Conservation (phyloP, 805 yeast species). For the Candida stauntonica region DNA sequence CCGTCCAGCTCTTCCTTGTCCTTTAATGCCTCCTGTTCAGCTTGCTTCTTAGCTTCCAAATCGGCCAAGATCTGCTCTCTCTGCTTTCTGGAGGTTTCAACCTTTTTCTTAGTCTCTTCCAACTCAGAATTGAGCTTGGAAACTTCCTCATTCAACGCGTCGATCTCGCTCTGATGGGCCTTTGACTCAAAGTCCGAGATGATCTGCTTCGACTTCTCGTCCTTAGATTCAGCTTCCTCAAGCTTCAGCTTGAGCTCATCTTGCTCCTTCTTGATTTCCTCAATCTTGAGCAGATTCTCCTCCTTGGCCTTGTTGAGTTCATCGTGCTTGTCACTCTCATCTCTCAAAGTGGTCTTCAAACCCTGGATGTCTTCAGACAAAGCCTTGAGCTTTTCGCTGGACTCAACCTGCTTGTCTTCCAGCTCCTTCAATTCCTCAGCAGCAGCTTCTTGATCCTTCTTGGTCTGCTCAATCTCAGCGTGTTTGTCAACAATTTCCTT, state of each 20-base stretch:
- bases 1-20: slow-evolving; percentile 16
- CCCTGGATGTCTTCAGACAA: slow-evolving; percentile 18
- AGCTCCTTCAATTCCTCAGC: slow-evolving; percentile 22
- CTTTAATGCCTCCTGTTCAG: slow-evolving; percentile 11
- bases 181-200: slow-evolving; percentile 12
- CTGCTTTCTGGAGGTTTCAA: slow-evolving; percentile 11
- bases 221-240: slow-evolving; percentile 12
- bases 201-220: slow-evolving; percentile 11
- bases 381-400: slow-evolving; percentile 19
- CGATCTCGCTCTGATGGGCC: slow-evolving; percentile 15
- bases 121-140: slow-evolving; percentile 12
- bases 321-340: slow-evolving; percentile 20
- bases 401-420: slow-evolving; percentile 23
- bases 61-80: slow-evolving; percentile 9
- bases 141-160: slow-evolving; percentile 18
- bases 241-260: slow-evolving; percentile 13
- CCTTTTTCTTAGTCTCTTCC: slow-evolving; percentile 11
- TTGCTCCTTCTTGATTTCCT: slow-evolving; percentile 18
- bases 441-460: slow-evolving; percentile 18
- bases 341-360: slow-evolving; percentile 14
- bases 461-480: slow-evolving; percentile 21
- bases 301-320: slow-evolving; percentile 16
- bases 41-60: slow-evolving; percentile 13
- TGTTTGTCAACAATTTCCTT: slow-evolving; percentile 16
- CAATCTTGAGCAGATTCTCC: slow-evolving; percentile 15